Percentiles rank a stretch among this genome's conserved stretches.
Conservation (phyloP, 2,329 filamentous ascomycete genomes). For the Hymenoscyphus fraxineus region DNA sequence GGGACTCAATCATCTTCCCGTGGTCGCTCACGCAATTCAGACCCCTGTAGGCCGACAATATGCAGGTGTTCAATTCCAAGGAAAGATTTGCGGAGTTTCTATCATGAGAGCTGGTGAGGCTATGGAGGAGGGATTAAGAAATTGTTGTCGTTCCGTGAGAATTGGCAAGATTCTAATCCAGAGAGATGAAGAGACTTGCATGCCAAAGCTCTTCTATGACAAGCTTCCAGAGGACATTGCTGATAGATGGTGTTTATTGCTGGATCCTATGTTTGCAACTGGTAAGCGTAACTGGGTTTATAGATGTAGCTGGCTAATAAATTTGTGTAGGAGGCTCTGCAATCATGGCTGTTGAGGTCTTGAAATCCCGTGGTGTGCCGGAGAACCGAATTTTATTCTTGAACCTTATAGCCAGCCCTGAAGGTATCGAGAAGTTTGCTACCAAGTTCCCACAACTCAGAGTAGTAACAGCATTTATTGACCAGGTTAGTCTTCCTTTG, state of each 20-base stretch:
- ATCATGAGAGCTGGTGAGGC: slow-evolving; percentile 98
- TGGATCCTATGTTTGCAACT: slow-evolving; percentile 99
- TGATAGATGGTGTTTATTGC: slow-evolving; percentile 83
- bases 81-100: slow-evolving; percentile 96
- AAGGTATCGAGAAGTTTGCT: slow-evolving; percentile 86
- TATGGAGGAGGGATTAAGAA: slow-evolving; percentile 94
- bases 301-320: slow-evolving; percentile 6
- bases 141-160: slow-evolving; percentile 95
- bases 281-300: slow-evolving; percentile 48
- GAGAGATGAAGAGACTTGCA: slow-evolving; percentile 88
- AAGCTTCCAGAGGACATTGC: slow-evolving; percentile 94
- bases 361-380: slow-evolving; percentile 84
- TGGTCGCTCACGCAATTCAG: slow-evolving; percentile 81
- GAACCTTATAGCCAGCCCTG: slow-evolving; percentile 94
- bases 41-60: slow-evolving; percentile 89
- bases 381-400: slow-evolving; percentile 95
- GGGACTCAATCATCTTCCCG: slow-evolving; percentile 92
- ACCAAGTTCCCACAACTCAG: slow-evolving; percentile 83
- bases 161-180: slow-evolving; percentile 99
- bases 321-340: slow-evolving; percentile 72
- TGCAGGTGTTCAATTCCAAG: slow-evolving; percentile 88
- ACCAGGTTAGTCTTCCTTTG: slow-evolving; percentile 53
- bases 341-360: slow-evolving; percentile 92
- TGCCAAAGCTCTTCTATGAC: slow-evolving; percentile 94
- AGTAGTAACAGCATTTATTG: slow-evolving; percentile 93